Conservation (phyloP, 1,284 basidiomycete species). For the Vanrija pseudolonga region DNA sequence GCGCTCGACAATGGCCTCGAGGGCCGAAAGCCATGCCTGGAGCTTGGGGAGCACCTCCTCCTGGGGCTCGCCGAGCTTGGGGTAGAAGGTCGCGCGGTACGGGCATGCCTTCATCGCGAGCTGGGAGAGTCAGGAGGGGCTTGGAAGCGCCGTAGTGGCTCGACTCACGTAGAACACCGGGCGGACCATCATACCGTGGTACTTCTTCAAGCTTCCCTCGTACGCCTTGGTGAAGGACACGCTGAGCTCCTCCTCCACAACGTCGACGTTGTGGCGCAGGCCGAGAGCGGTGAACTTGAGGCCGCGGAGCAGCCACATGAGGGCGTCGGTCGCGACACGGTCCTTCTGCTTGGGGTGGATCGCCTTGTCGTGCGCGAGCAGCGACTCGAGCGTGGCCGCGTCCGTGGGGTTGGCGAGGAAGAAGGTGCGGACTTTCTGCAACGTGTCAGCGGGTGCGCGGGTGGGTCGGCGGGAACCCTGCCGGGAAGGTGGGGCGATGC, state of each 20-base stretch:
- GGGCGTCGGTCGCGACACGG: constrained; percentile 72
- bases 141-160: too few species aligned
- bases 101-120: constrained; percentile 97
- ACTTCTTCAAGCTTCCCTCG: constrained; percentile 72
- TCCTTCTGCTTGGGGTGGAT: constrained; percentile 64
- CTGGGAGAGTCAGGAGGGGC: constrained; percentile 50
- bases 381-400: constrained; percentile 75
- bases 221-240: constrained; percentile 80
- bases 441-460: background rate
- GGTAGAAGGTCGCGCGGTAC: constrained; percentile 82
- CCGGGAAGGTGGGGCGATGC: background rate
- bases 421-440: constrained; percentile 81
- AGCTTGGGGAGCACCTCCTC: constrained; percentile 69
- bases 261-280: constrained; percentile 66
- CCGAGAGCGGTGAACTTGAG: constrained; percentile 87
- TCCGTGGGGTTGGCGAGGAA: constrained; percentile 63
- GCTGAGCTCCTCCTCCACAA: constrained; percentile 68
- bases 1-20: constrained; percentile 66
- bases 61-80: constrained; percentile 72
- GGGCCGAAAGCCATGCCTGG: constrained; percentile 70
- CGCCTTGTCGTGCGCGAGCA: constrained; percentile 78
- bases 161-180: constrained; percentile 74
- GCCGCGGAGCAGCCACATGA: constrained; percentile 88
- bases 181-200: constrained; percentile 84
- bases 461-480: constrained; percentile 19